phyloP scores from a whole-genome alignment of 495 filamentous ascomycete species.

The Lichenothelia convexa region DNA sequence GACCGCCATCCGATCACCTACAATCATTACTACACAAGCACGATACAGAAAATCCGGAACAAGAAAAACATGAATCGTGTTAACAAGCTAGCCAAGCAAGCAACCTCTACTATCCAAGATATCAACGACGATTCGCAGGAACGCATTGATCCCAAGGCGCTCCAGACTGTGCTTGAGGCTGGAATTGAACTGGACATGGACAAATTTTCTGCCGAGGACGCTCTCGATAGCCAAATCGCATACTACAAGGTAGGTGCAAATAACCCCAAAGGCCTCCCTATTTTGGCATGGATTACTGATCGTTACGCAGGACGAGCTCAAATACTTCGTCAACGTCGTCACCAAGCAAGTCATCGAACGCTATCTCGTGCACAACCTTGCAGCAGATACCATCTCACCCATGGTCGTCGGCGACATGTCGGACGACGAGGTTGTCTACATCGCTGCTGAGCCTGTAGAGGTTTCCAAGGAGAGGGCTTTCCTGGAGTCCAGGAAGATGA shows the following conservation, averaged over 20 bases:
- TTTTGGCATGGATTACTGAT: not conserved
- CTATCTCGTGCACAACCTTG: constrained; percentile 14
- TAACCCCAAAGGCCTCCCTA: not conserved
- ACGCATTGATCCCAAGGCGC: not conserved
- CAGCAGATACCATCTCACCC: constrained; percentile 12
- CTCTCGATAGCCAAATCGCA: constrained; percentile 3
- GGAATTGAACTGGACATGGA: constrained; percentile 6
- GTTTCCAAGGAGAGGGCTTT: constrained; percentile 6
- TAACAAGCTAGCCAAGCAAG: not conserved
- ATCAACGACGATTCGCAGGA: not conserved
- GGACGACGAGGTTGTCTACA: constrained; percentile 13
- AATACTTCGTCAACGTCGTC: constrained; percentile 11
- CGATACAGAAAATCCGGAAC: constrained; percentile 5
- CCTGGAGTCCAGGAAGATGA: constrained; percentile 9
- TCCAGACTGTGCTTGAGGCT: not conserved
- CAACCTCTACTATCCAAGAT: not conserved
- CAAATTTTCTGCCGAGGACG: constrained; percentile 2
- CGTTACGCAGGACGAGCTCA: constrained; percentile 4
- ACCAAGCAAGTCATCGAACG: constrained; percentile 12
- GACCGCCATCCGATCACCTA: constrained; percentile 11
- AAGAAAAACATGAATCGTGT: not conserved
- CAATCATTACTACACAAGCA: constrained; percentile 11
- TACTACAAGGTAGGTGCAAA: constrained; percentile 13
- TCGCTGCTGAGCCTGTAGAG: constrained; percentile 15
- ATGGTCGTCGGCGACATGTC: constrained; percentile 10